Percentiles rank a stretch among this genome's conserved stretches.
Conservation (phyloP, 2,329 filamentous ascomycete species). For the Colletotrichum chrysophilum region DNA sequence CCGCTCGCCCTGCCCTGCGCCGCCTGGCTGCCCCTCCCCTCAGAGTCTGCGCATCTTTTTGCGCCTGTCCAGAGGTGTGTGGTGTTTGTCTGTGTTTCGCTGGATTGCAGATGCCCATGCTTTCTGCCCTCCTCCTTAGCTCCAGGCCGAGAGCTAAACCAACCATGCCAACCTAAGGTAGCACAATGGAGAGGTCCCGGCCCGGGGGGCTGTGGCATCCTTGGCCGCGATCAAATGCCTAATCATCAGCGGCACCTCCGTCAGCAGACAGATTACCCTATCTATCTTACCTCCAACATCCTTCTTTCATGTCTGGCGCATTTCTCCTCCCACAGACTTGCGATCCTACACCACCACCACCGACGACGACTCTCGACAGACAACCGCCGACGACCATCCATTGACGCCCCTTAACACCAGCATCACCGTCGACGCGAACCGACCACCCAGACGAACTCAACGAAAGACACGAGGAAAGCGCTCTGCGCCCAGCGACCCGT, state of each 20-base stretch:
- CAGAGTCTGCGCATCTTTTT: background rate
- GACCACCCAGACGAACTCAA: background rate
- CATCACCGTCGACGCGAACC: background rate
- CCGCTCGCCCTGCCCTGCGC: background rate
- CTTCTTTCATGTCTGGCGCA: background rate
- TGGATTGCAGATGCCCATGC: background rate
- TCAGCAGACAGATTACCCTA: background rate
- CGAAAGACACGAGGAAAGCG: background rate
- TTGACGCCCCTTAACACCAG: background rate
- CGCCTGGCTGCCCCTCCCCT: background rate
- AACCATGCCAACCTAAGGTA: background rate
- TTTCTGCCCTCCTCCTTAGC: background rate
- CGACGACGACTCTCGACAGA: background rate
- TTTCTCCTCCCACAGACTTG: background rate
- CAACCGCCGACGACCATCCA: background rate
- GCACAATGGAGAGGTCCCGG: background rate
- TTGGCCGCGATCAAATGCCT: background rate
- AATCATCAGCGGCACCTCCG: background rate
- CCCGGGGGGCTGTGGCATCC: conserved; percentile 10
- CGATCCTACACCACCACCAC: background rate
- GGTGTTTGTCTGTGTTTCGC: background rate
- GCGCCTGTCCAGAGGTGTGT: background rate
- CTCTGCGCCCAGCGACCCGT: background rate
- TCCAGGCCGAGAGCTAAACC: background rate
- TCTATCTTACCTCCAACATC: background rate